Base-by-base conservation (phyloP, 495 filamentous ascomycete species). In the Aspergillus asperescens region DNA sequence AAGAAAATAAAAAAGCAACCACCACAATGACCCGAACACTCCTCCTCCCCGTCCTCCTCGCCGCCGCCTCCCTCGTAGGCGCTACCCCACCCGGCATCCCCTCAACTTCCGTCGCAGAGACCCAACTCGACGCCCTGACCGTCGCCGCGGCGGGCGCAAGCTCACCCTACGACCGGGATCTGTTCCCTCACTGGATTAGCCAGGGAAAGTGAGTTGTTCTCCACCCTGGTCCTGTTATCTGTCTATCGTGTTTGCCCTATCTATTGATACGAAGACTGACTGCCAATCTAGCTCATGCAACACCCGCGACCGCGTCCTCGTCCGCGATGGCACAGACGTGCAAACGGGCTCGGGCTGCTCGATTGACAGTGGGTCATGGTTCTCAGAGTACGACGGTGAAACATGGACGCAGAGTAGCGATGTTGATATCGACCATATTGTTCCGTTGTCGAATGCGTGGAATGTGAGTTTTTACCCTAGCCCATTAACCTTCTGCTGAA, bases 401-500 rank as follows among this genome's bases (percentile, higher is more conserved):
- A 83, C 73, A 3, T 89, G 85, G 85, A 84, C 82, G 0, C 66
- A 67, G 5, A 73, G 83, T 0, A 77, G 75, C 7, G 85, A 89
- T 63, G 54, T 90, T 1, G 83, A 89, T 57, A 88, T 90, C 50
- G 86, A 90, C 59, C 86, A 90, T 64, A 69, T 90, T 62, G 85
- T 90, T 13, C 86, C 86, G 0, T 60, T 90, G 37, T 81, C 80
- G 58, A 84, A 88, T 62, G 85, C 86, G 7, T 90, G 86, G 86
- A 81, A 83, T 59, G 81, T 84, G 53, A 58, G 32, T 18, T 18
- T 7, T 9, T 12, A 34, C 15, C 19, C n/a, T n/a, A n/a, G n/a
- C n/a, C n/a, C n/a, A n/a, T n/a, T n/a, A n/a, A n/a, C n/a, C n/a
- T n/a, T n/a, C n/a, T n/a, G n/a, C n/a, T n/a, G n/a, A n/a, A n/a